phyloP scores from a whole-genome alignment of 345 rosid species.

The Raphanus raphanistrum region DNA sequence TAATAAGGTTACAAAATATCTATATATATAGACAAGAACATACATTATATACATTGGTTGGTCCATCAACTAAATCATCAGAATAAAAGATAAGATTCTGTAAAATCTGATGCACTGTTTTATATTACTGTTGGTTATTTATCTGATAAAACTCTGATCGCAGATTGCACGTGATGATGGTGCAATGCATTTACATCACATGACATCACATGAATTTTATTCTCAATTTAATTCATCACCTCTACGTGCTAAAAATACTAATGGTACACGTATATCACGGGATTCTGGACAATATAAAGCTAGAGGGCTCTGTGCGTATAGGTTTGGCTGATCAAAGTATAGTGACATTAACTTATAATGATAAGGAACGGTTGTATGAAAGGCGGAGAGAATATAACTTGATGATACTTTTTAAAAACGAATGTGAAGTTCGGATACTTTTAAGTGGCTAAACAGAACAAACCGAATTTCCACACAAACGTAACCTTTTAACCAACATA shows the following conservation, averaged over 20 bases:
- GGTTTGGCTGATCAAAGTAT: constrained; percentile 1
- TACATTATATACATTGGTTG: constrained; percentile 11
- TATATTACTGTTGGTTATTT: neutral
- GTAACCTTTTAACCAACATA: neutral
- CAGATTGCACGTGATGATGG: constrained; percentile 38
- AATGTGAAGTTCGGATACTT: neutral
- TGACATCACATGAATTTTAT: constrained; percentile 39
- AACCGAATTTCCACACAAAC: neutral
- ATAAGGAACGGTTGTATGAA: neutral
- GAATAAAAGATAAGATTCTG: constrained; percentile 39
- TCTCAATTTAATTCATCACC: constrained; percentile 19
- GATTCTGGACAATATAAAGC: constrained; percentile 3
- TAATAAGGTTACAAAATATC: neutral
- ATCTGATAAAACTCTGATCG: constrained; percentile 24
- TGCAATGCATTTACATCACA: constrained; percentile 36
- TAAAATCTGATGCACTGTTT: constrained; percentile 29
- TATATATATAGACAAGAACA: neutral
- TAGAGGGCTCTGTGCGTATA: constrained; percentile 1
- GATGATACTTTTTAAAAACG: neutral
- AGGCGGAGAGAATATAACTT: neutral
- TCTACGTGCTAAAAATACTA: constrained; percentile 22
- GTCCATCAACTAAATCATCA: constrained; percentile 26
- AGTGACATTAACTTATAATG: neutral
- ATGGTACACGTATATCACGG: constrained; percentile 27
- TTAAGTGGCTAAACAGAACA: neutral